phyloP scores from a whole-genome alignment of 2,329 filamentous ascomycete species.

The Metarhizium album region DNA sequence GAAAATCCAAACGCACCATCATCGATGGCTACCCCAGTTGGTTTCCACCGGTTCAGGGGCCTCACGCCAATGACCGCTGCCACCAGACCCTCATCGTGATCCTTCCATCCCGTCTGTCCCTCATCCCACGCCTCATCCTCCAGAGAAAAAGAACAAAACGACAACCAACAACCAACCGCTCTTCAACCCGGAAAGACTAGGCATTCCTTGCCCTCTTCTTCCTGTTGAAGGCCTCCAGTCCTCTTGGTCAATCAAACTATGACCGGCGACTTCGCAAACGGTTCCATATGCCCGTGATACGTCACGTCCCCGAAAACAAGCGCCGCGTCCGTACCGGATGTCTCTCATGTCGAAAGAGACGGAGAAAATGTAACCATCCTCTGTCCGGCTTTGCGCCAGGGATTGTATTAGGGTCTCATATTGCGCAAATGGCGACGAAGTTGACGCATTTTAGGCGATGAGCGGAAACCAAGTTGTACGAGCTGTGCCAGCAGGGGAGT shows the following conservation, averaged over 20 bases:
- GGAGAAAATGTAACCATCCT: constrained; percentile 11
- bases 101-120: not conserved
- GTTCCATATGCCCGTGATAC: constrained; percentile 9
- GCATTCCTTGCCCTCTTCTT: too few species aligned
- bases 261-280: not conserved
- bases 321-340: constrained; percentile 13
- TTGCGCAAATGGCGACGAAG: not conserved
- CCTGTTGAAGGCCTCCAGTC: not conserved
- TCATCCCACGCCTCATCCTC: not conserved
- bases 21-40: too few species aligned
- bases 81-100: not conserved
- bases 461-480: constrained; percentile 10
- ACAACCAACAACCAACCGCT: not conserved
- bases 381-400: too few species aligned
- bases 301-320: constrained; percentile 10
- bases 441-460: constrained; percentile 8
- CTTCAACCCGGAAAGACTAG: not conserved
- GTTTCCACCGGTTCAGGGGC: too few species aligned
- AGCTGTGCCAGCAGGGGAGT: constrained; percentile 9
- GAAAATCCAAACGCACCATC: not conserved
- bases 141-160: not conserved
- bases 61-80: not conserved
- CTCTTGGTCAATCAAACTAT: not conserved
- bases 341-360: constrained; percentile 10
- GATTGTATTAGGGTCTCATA: too few species aligned